A percentile compares a stretch with the other conserved stretches of the same genome.
Evolutionary conservation across 176 grass and related monocot genomes (phyloP).

Genomic region (Juncus inflexus): DNA sequence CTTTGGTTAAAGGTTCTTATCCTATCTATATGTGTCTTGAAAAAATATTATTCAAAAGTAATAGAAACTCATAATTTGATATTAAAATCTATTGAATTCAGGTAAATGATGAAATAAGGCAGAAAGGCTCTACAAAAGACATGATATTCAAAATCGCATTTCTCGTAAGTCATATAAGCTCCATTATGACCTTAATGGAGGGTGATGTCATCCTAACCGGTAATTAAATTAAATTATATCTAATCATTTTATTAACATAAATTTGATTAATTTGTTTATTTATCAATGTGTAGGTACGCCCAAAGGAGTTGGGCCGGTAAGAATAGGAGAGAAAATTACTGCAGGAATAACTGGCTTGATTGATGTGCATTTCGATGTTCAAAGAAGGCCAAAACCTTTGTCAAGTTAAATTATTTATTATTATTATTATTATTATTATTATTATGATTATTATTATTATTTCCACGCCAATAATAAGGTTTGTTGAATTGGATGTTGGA

Average conservation of each 20-base stretch:
- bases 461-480: neutral
- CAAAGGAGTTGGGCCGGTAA: conserved; percentile 78
- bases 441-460: neutral
- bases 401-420: conserved; percentile 1
- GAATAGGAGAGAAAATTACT: conserved; percentile 73
- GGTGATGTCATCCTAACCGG: conserved; percentile 94
- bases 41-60: neutral
- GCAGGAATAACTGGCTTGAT: conserved; percentile 90
- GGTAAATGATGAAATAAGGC: conserved; percentile 82
- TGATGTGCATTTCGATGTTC: conserved; percentile 86
- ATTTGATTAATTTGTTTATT: conserved; percentile 6
- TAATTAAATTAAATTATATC: conserved; percentile 23
- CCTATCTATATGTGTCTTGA: conserved; percentile 19
- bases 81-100: conserved; percentile 26
- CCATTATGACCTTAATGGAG: conserved; percentile 83
- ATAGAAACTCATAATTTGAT: conserved; percentile 11
- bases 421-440: neutral
- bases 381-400: conserved; percentile 48
- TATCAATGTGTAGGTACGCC: conserved; percentile 60
- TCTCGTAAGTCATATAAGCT: conserved; percentile 93
- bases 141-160: conserved; percentile 96
- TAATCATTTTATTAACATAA: neutral
- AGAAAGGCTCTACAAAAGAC: conserved; percentile 85
- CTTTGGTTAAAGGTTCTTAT: conserved; percentile 86
- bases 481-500: neutral